Percentiles rank a stretch among this genome's conserved stretches.
These are phyloP conservation scores for Hanseniaspora pseudoguilliermondii DNA, from an alignment of 805 yeast genomes.

Conservation along the genomic window DNA sequence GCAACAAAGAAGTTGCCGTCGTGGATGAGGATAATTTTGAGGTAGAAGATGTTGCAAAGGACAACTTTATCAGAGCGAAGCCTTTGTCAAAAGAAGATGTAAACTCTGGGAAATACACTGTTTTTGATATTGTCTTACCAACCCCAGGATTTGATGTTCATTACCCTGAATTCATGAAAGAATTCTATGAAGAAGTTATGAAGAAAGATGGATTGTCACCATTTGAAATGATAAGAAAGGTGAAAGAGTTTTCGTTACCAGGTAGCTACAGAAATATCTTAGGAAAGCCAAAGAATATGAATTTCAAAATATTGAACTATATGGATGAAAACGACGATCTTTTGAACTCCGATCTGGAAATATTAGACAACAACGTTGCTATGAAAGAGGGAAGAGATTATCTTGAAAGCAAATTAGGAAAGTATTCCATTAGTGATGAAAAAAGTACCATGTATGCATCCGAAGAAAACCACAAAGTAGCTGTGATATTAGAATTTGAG, in stretches of 20 bases:
- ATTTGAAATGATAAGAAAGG: conserved; percentile 66
- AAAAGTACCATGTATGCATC: conserved; percentile 6
- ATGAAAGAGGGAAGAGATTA: conserved; percentile 25
- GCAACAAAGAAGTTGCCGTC: conserved; percentile 21
- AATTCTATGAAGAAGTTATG: conserved; percentile 63
- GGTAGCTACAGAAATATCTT: conserved; percentile 77
- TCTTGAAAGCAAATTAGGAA: conserved; percentile 24
- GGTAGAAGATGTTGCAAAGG: conserved; percentile 54
- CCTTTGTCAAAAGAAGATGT: conserved; percentile 66
- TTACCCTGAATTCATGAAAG: conserved; percentile 56
- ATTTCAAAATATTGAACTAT: conserved; percentile 52
- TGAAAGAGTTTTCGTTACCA: conserved; percentile 78
- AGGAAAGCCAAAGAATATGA: conserved; percentile 50
- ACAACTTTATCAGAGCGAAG: conserved; percentile 51
- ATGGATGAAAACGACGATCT: conserved; percentile 53
- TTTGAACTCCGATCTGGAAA: conserved; percentile 64
- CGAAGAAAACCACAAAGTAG: conserved; percentile 38
- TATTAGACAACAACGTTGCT: conserved; percentile 31
- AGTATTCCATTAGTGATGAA: conserved; percentile 26
- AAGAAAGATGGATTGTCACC: conserved; percentile 73
- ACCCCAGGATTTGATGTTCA: conserved; percentile 89
- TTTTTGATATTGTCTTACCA: conserved; percentile 84
- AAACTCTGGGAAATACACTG: conserved; percentile 42
- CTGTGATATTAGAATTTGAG: conserved; percentile 63
- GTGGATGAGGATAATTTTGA: conserved; percentile 43